Evolutionary conservation across 2,329 filamentous ascomycete species (phyloP).

Genomic region (Diaporthe eres): DNA sequence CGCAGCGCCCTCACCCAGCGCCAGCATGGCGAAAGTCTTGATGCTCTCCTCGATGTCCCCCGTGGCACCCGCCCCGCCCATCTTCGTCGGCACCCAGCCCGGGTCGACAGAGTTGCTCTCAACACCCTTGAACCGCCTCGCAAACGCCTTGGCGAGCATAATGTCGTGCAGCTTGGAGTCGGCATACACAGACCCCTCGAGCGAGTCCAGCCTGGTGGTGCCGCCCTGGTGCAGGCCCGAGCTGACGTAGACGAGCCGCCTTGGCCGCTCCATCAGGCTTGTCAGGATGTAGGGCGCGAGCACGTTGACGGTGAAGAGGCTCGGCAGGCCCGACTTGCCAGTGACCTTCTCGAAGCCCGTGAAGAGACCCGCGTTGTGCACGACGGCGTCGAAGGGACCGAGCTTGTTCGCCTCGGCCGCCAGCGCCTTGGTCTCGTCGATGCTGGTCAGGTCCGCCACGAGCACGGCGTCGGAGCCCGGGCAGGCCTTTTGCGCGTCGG

Average conservation of each 20-base stretch:
- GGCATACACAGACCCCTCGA: constrained; percentile 57
- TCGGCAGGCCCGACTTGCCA: constrained; percentile 57
- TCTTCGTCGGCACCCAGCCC: constrained; percentile 69
- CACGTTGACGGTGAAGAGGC: constrained; percentile 68
- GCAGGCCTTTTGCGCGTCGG: constrained; percentile 61
- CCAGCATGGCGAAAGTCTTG: constrained; percentile 62
- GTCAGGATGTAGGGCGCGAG: constrained; percentile 71
- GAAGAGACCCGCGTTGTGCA: constrained; percentile 71
- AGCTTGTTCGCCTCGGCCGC: constrained; percentile 64
- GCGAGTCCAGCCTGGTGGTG: constrained; percentile 60
- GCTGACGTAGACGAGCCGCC: constrained; percentile 66
- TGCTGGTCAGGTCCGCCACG: constrained; percentile 65
- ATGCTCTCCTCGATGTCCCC: constrained; percentile 62
- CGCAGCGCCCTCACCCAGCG: constrained; percentile 54
- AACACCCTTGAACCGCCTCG: constrained; percentile 57
- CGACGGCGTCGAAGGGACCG: constrained; percentile 66
- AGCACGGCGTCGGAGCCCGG: constrained; percentile 66
- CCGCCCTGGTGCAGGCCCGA: constrained; percentile 65
- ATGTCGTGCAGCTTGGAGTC: constrained; percentile 71
- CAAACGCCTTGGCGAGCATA: constrained; percentile 68
- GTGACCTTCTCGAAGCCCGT: constrained; percentile 51
- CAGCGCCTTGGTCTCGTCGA: constrained; percentile 64
- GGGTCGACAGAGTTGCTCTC: constrained; percentile 64
- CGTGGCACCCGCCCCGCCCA: constrained; percentile 63
- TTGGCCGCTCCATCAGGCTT: constrained; percentile 61